These are phyloP conservation scores for Magnolia sinica DNA, from an alignment of 164 flowering plant genomes.

Conservation along the genomic window DNA sequence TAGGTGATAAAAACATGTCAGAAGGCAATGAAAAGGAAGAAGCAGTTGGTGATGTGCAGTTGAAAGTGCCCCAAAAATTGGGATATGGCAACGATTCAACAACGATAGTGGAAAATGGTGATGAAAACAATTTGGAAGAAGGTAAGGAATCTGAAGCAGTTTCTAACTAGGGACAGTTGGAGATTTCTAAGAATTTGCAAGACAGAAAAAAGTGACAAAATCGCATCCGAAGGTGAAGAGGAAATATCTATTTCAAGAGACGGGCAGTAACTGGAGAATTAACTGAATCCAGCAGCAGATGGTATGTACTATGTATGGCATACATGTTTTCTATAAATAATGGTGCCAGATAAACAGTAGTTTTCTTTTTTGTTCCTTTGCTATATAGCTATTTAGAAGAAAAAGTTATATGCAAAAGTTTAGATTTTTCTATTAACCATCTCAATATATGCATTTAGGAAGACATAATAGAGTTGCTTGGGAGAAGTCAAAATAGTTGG, in stretches of 20 bases:
- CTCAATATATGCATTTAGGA: no score
- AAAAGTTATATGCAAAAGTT: background rate
- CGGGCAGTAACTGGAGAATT: background rate
- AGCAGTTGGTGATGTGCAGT: background rate
- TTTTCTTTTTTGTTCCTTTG: background rate
- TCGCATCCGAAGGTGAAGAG: background rate
- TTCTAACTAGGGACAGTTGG: background rate
- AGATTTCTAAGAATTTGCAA: background rate
- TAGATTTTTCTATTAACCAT: background rate
- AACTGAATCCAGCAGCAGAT: background rate
- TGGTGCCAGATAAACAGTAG: background rate
- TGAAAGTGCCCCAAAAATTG: no score
- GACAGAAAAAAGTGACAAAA: background rate
- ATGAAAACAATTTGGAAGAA: background rate
- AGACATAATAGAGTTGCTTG: no score
- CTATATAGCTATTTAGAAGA: background rate
- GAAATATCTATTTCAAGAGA: background rate
- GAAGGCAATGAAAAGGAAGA: background rate
- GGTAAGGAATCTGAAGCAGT: background rate
- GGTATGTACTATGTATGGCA: background rate
- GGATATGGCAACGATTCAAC: background rate
- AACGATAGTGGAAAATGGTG: background rate
- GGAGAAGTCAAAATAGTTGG: no score
- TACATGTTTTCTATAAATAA: background rate
- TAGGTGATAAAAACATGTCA: background rate